A percentile compares a stretch with the other conserved stretches of the same genome.
Conservation (phyloP, 805 yeast species). For the Saturnispora bothae region DNA sequence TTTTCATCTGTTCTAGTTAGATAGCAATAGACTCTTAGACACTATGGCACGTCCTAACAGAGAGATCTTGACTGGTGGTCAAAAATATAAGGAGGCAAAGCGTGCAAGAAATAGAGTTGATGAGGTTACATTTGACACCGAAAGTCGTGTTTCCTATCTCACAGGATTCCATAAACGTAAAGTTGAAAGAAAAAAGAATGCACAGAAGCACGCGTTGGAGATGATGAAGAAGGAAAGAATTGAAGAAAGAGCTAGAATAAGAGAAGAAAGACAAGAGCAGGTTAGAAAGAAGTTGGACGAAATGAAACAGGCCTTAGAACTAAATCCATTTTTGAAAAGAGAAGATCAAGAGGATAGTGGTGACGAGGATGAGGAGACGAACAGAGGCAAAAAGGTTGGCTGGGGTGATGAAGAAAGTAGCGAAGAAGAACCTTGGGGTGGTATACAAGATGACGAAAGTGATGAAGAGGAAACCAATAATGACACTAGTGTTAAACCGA, state of each 20-base stretch:
- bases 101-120: constrained; percentile 59
- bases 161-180: constrained; percentile 96
- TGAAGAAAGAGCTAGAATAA: constrained; percentile 61
- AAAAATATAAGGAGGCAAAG: constrained; percentile 62
- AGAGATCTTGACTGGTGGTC: constrained; percentile 82
- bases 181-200: constrained; percentile 77
- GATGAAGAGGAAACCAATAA: constrained; percentile 13
- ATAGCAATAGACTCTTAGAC: background rate
- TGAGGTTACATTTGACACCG: constrained; percentile 78
- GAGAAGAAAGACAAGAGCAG: constrained; percentile 62
- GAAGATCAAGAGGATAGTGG: constrained; percentile 23
- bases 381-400: constrained; percentile 10
- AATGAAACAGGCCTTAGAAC: constrained; percentile 30
- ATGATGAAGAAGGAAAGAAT: constrained; percentile 62
- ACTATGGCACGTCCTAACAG: constrained; percentile 44
- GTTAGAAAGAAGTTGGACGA: constrained; percentile 53
- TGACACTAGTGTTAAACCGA: constrained; percentile 26
- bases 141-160: constrained; percentile 66
- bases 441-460: constrained; percentile 25
- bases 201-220: constrained; percentile 65
- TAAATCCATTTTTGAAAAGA: constrained; percentile 12
- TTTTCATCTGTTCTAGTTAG: constrained; percentile 3
- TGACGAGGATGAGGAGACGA: constrained; percentile 22
- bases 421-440: constrained; percentile 30
- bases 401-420: constrained; percentile 13